Conservation (phyloP, 805 yeast genomes). For the Saccharomycopsis sp. region DNA sequence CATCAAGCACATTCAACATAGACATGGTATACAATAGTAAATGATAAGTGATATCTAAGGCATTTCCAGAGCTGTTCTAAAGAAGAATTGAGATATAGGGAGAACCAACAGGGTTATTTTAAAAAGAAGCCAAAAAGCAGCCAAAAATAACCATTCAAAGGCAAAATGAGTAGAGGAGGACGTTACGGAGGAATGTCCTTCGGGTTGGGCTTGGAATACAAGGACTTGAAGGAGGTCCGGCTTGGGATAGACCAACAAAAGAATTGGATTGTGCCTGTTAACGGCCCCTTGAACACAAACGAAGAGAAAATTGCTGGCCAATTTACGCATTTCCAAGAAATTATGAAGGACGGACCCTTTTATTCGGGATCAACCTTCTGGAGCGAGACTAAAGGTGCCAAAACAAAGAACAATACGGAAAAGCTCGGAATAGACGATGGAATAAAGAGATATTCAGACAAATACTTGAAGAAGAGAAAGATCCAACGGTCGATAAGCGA, state of each 20-base stretch:
- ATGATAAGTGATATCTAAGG: too few relatives aligned
- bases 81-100: too few relatives aligned
- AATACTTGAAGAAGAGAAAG: conserved; percentile 62
- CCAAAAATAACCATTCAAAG: too few relatives aligned
- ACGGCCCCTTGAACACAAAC: conserved; percentile 44
- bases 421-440: conserved; percentile 52
- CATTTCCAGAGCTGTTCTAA: too few relatives aligned
- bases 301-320: conserved; percentile 52
- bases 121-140: too few relatives aligned
- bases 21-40: too few relatives aligned
- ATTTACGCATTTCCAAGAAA: conserved; percentile 44
- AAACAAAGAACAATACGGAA: conserved; percentile 26
- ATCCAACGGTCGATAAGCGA: conserved; percentile 63
- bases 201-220: conserved; percentile 18
- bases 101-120: too few relatives aligned
- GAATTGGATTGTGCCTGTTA: conserved; percentile 44
- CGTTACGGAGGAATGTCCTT: conserved; percentile 16
- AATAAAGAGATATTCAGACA: conserved; percentile 75
- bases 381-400: conserved; percentile 25
- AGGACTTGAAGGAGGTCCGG: conserved; percentile 17
- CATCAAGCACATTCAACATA: too few relatives aligned
- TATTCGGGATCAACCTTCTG: conserved; percentile 46
- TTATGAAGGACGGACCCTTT: conserved; percentile 61
- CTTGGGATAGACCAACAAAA: conserved; percentile 10
- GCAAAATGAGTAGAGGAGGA: conserved; percentile 19